Evolutionary conservation across 805 yeast species (phyloP), one percentile per base, ranked within the genome.

Genomic region (Scheffersomyces coipomensis): DNA sequence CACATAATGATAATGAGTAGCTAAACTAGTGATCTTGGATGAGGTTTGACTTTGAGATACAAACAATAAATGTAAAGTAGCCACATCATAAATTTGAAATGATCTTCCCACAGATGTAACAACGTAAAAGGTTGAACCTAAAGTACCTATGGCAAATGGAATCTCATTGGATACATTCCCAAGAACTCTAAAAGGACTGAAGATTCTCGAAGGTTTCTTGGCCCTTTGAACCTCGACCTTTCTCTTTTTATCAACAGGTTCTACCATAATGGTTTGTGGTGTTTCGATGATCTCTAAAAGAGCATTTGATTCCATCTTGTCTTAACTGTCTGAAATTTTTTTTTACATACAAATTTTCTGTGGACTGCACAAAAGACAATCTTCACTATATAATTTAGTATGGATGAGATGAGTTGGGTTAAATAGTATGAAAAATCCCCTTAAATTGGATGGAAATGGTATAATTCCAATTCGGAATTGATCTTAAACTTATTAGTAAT

Each of bases 31-130:
- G 47, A 91, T 89, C 41, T 78, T 76, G 6, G 78, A 56, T 0
- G 83, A 75, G 0, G 96, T 84, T 58, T 86, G 91, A 16, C 75
- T 77, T 47, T 81, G 86, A 0, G 96, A 87, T 10, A 91, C 95
- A 62, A 93, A 91, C 17, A 91, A 66, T 46, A 91, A 68, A 49
- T 87, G 93, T 45, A 91, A 68, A 5, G 86, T 88, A 23, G 91
- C 80, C 52, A 86, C 96, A 66, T 93, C 99, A 55, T 86, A 93
- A 21, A 93, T 88, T 60, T 91, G 98, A 67, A 93, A 88, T 1
- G 91, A 75, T 38, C 81, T 74, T 2, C 97, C 98, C 17, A 93
- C 96, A 33, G 87, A 81, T 0, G 98, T 91, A 13, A 84, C 95
- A 29, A 88, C 79, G 53, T 90, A 85, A 53, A 85, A 90, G 1